Percentiles rank a stretch among this genome's conserved stretches.
These are phyloP conservation scores for Cystofilobasidium macerans DNA, from an alignment of 768 basidiomycete genomes.

Conservation along the genomic window DNA sequence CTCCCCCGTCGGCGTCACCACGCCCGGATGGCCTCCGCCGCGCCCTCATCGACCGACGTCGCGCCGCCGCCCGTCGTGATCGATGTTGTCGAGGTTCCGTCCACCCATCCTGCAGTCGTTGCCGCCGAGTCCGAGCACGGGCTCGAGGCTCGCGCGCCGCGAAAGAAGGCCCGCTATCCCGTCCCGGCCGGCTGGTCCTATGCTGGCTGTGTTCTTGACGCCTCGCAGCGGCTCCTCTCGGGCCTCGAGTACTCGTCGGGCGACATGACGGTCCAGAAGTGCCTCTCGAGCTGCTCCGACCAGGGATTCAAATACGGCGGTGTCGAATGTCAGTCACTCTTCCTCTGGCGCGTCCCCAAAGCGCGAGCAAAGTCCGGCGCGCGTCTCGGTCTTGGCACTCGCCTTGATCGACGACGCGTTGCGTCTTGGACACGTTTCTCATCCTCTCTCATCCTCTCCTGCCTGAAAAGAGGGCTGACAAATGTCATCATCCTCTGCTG, in stretches of 20 bases:
- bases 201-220: constrained; percentile 8
- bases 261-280: constrained; percentile 1
- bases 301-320: constrained; percentile 7
- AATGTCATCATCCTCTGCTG: no score
- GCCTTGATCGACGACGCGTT: no score
- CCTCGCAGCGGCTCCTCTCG: background rate
- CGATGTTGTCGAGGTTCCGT: background rate
- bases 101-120: background rate
- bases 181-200: constrained; percentile 11
- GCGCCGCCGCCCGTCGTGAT: background rate
- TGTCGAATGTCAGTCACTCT: constrained; percentile 16
- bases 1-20: constrained; percentile 14
- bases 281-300: background rate
- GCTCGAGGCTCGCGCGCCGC: background rate
- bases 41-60: background rate
- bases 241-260: background rate
- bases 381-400: background rate
- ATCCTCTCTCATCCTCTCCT: no score
- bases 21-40: constrained; percentile 8
- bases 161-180: background rate
- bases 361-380: no score
- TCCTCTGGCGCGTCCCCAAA: background rate
- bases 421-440: no score
- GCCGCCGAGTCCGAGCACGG: background rate
- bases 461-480: no score